Percentiles rank a stretch among this genome's conserved stretches.
These are phyloP conservation scores for Sarocladium strictum DNA, from an alignment of 2,329 filamentous ascomycete species.

Conservation along the genomic window DNA sequence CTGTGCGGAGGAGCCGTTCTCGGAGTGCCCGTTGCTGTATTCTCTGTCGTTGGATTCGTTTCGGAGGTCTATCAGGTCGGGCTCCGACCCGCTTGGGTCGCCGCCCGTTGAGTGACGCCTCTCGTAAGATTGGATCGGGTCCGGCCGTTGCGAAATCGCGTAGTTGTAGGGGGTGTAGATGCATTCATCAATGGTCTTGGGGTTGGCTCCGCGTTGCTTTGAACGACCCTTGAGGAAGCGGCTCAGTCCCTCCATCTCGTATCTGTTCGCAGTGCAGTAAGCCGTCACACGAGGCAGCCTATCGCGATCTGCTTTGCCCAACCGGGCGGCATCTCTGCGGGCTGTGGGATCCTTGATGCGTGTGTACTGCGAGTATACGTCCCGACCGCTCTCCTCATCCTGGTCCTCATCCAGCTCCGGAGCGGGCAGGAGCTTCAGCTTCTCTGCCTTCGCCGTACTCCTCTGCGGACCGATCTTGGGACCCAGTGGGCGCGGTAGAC, in stretches of 20 bases:
- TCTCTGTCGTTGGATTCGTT: background rate
- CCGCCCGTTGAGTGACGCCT: slow-evolving; percentile 73
- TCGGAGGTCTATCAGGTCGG: slow-evolving; percentile 57
- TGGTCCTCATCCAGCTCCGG: slow-evolving; percentile 69
- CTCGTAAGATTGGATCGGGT: slow-evolving; percentile 46
- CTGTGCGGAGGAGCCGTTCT: slow-evolving; percentile 22
- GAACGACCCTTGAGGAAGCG: slow-evolving; percentile 82
- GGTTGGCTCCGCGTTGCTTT: slow-evolving; percentile 71
- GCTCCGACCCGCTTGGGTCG: slow-evolving; percentile 38
- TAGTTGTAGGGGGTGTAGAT: slow-evolving; percentile 95
- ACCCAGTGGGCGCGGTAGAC: slow-evolving; percentile 24
- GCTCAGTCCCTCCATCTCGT: slow-evolving; percentile 84
- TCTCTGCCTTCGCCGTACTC: slow-evolving; percentile 92
- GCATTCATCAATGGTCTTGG: slow-evolving; percentile 95
- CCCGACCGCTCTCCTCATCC: slow-evolving; percentile 87
- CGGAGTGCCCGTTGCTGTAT: slow-evolving; percentile 20
- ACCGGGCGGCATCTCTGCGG: slow-evolving; percentile 78
- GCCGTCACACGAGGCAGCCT: slow-evolving; percentile 86
- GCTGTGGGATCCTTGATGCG: slow-evolving; percentile 96
- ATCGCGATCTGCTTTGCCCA: slow-evolving; percentile 90
- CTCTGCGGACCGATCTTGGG: slow-evolving; percentile 88
- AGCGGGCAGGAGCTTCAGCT: slow-evolving; percentile 93
- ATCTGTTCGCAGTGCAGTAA: slow-evolving; percentile 90
- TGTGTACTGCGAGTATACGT: slow-evolving; percentile 97
- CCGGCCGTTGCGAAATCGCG: slow-evolving; percentile 32